These are phyloP conservation scores for Ophiostoma triangulosporum DNA, from an alignment of 2,329 filamentous ascomycete species.

Conservation along the genomic window DNA sequence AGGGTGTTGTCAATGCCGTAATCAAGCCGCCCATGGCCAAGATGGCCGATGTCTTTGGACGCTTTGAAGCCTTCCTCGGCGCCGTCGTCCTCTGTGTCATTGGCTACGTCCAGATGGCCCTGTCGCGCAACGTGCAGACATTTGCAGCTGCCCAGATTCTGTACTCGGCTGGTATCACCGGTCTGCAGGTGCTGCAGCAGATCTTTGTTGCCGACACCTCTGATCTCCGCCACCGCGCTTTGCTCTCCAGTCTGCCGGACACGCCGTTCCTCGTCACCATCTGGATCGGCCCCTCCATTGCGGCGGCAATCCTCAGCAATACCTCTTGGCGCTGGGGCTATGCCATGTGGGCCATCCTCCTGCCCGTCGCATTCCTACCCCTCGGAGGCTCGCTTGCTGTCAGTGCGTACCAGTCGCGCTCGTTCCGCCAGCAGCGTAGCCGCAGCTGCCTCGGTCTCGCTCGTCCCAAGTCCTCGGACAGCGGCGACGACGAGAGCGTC, in stretches of 20 bases:
- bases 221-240: conserved; percentile 43
- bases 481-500: neutral
- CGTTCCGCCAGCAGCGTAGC: conserved; percentile 23
- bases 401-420: conserved; percentile 22
- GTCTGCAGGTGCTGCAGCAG: conserved; percentile 43
- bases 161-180: conserved; percentile 38
- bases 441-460: conserved; percentile 35
- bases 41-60: conserved; percentile 48
- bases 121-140: conserved; percentile 38
- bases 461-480: conserved; percentile 19
- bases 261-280: conserved; percentile 47
- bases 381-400: conserved; percentile 37
- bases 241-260: conserved; percentile 45
- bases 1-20: conserved; percentile 49
- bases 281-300: conserved; percentile 44
- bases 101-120: conserved; percentile 44
- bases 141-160: conserved; percentile 43
- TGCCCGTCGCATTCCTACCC: conserved; percentile 42
- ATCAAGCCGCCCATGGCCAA: conserved; percentile 49
- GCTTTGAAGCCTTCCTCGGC: conserved; percentile 43
- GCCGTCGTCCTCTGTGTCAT: conserved; percentile 39
- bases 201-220: conserved; percentile 53
- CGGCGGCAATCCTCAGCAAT: conserved; percentile 29
- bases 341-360: conserved; percentile 47
- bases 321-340: conserved; percentile 50